Conservation (phyloP, 208 protist species). For the Trypanosoma vivax region DNA sequence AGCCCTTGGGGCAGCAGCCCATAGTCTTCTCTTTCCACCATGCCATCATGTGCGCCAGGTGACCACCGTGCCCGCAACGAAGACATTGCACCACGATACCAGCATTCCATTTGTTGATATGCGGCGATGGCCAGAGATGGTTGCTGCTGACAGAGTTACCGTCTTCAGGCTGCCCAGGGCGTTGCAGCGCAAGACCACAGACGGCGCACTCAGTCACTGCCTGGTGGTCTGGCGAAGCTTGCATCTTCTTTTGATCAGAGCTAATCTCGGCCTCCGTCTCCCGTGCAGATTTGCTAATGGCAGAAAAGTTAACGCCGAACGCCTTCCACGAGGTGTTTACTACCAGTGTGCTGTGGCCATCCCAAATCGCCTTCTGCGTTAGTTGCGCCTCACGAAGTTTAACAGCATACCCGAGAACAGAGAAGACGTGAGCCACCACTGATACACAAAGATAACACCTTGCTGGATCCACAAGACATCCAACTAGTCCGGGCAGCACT, state of each 20-base stretch:
- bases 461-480: conserved; percentile 6
- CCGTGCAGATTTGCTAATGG: background rate
- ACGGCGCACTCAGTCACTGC: conserved; percentile 55
- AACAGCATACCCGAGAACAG: background rate
- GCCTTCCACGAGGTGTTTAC: background rate
- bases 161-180: background rate
- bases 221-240: conserved; percentile 5
- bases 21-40: conserved; percentile 67
- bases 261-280: background rate
- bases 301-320: background rate
- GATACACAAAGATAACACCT: conserved; percentile 17
- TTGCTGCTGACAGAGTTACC: background rate
- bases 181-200: conserved; percentile 51
- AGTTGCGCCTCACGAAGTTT: conserved; percentile 19
- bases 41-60: conserved; percentile 59
- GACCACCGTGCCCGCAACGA: conserved; percentile 71
- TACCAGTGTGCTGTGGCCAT: background rate
- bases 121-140: background rate
- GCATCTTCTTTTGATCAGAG: background rate
- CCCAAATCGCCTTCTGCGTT: conserved; percentile 5
- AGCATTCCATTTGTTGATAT: conserved; percentile 22
- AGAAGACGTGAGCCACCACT: conserved; percentile 12
- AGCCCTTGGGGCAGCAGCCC: conserved; percentile 61
- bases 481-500: background rate
- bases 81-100: conserved; percentile 63